phyloP scores from a whole-genome alignment of 2,329 filamentous ascomycete species.

The Mariannaea elegans region DNA sequence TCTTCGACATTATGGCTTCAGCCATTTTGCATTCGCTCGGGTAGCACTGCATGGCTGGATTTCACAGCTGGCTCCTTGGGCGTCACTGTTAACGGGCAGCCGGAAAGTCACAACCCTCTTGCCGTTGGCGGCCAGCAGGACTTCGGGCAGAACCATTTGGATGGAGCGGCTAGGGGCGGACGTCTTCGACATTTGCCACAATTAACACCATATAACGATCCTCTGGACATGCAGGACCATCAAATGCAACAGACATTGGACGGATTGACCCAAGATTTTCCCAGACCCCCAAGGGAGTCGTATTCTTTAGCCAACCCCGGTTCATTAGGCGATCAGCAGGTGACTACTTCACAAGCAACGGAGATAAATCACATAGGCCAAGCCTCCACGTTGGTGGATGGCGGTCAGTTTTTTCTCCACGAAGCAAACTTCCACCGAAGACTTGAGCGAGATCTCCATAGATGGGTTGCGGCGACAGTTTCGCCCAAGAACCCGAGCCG shows the following conservation, averaged over 20 bases:
- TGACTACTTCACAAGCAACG: neutral
- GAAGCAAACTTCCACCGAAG: slow-evolving; percentile 38
- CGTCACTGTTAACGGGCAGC: neutral
- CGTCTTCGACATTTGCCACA: neutral
- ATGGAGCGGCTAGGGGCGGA: neutral
- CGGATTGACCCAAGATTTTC: neutral
- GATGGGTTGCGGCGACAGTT: slow-evolving; percentile 39
- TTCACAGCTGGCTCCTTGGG: neutral
- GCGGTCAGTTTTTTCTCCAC: slow-evolving; percentile 28
- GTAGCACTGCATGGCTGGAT: neutral
- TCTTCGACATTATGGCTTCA: slow-evolving; percentile 24
- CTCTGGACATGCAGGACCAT: neutral
- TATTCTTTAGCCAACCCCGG: neutral
- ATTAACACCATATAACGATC: neutral
- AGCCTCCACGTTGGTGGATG: neutral
- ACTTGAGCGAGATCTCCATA: slow-evolving; percentile 32
- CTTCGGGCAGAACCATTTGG: neutral
- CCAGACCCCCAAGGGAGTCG: neutral
- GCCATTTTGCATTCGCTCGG: slow-evolving; percentile 6
- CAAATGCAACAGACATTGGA: neutral
- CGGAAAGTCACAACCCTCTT: neutral
- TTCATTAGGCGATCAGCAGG: neutral
- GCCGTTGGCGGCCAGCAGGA: neutral
- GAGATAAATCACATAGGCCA: neutral
- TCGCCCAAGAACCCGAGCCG: slow-evolving; percentile 36